These are phyloP conservation scores for Penicillium tannophilum DNA, from an alignment of 495 filamentous ascomycete genomes.

Conservation along the genomic window DNA sequence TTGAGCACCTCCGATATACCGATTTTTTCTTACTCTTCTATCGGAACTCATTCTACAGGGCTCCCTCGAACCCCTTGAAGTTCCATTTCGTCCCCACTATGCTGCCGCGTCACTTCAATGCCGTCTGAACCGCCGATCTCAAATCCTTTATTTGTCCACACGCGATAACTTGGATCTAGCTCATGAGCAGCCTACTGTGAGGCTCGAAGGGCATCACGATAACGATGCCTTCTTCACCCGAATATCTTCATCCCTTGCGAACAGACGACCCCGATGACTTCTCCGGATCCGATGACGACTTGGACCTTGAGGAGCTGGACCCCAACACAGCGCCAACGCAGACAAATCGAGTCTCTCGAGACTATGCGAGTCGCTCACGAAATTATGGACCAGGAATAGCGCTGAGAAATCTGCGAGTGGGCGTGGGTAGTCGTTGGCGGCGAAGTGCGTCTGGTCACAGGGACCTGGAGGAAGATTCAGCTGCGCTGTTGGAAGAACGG, in stretches of 20 bases:
- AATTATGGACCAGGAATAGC: conserved; percentile 63
- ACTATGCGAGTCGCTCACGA: conserved; percentile 43
- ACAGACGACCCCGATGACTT: conserved; percentile 34
- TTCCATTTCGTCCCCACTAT: conserved; percentile 17
- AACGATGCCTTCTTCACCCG: conserved; percentile 43
- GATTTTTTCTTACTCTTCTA: neutral
- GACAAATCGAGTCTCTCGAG: conserved; percentile 39
- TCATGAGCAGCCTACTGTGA: conserved; percentile 13
- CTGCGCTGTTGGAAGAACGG: conserved; percentile 55
- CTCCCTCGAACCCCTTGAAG: conserved; percentile 1
- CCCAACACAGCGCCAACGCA: conserved; percentile 50
- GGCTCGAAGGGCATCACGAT: neutral
- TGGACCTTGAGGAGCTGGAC: conserved; percentile 75
- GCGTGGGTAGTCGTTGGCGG: conserved; percentile 63
- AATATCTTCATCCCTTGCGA: conserved; percentile 42
- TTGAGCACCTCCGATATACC: neutral
- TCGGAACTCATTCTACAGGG: neutral
- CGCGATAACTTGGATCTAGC: conserved; percentile 9
- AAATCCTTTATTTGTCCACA: conserved; percentile 23
- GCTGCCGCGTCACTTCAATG: conserved; percentile 23
- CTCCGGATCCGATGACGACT: conserved; percentile 51
- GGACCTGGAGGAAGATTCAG: conserved; percentile 56
- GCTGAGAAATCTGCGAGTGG: conserved; percentile 69
- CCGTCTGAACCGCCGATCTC: conserved; percentile 21
- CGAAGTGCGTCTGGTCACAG: conserved; percentile 45